Conservation (phyloP, 345 rosid species). For the Camelina sativa region DNA sequence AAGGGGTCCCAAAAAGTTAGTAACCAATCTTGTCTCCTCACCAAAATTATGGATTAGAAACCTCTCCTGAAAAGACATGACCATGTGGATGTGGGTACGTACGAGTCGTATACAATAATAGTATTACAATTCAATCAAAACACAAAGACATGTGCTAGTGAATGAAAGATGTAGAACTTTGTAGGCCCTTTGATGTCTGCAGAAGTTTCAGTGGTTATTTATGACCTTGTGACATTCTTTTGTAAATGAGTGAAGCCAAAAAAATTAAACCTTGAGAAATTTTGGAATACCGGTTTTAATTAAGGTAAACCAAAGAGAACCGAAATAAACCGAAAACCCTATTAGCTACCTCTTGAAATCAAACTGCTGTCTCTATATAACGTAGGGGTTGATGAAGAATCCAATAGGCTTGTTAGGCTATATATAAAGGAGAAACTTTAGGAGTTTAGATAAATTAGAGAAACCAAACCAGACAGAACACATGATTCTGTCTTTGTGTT, state of each 20-base stretch:
- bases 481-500: slow-evolving; percentile 25
- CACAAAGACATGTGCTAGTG: slow-evolving; percentile 19
- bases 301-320: background rate
- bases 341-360: background rate
- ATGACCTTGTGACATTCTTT: too few relatives aligned
- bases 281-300: background rate
- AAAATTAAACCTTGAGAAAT: background rate
- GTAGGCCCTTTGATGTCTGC: slow-evolving; percentile 20
- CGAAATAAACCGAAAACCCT: background rate
- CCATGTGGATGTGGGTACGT: slow-evolving; percentile 32
- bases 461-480: slow-evolving; percentile 1
- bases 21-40: background rate
- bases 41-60: slow-evolving; percentile 17
- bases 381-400: slow-evolving; percentile 6
- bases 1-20: background rate
- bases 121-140: background rate
- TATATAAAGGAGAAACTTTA: slow-evolving; percentile 17
- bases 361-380: background rate
- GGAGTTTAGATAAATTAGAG: background rate
- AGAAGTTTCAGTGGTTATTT: too few relatives aligned
- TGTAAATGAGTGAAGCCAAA: background rate
- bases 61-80: background rate
- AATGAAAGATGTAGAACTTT: background rate
- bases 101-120: background rate
- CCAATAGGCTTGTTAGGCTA: background rate